These are phyloP conservation scores for Epithele typhae DNA, from an alignment of 768 basidiomycete species.

Conservation along the genomic window DNA sequence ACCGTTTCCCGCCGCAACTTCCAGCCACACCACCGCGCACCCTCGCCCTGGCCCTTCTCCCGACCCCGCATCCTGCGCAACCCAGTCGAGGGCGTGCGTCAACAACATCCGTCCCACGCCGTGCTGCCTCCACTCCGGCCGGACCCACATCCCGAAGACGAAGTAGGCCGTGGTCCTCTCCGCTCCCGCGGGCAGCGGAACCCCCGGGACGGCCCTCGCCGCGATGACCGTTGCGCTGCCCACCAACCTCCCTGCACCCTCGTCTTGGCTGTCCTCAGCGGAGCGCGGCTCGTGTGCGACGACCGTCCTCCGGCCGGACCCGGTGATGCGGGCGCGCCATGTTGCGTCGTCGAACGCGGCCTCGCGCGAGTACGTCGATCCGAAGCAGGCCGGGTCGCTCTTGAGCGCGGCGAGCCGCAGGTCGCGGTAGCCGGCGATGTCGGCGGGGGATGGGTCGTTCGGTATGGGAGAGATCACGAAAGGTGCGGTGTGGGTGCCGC, in stretches of 20 bases:
- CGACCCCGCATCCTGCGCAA: background rate
- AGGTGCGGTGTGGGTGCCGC: too few relatives aligned
- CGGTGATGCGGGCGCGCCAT: background rate
- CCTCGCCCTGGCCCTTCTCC: background rate
- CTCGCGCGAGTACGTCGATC: conserved; percentile 1
- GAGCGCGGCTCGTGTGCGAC: background rate
- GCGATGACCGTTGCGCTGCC: background rate
- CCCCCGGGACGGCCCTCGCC: background rate
- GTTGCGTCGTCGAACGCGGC: background rate
- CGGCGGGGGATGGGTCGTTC: background rate
- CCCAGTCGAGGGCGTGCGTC: background rate
- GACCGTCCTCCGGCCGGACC: background rate
- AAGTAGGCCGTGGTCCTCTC: background rate
- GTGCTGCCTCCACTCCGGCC: background rate
- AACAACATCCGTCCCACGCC: conserved; percentile 1
- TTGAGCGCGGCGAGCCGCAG: background rate
- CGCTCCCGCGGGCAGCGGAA: background rate
- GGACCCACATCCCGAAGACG: conserved; percentile 5
- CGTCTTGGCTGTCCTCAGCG: background rate
- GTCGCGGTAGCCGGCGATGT: background rate
- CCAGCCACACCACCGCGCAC: background rate
- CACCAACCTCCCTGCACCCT: background rate
- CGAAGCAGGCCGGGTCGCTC: background rate
- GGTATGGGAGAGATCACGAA: too few relatives aligned
- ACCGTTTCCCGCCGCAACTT: background rate